Percentiles rank a stretch among this genome's conserved stretches.
These are phyloP conservation scores for Ophiostoma tasmaniense DNA, from an alignment of 2,329 filamentous ascomycete genomes.

Conservation along the genomic window DNA sequence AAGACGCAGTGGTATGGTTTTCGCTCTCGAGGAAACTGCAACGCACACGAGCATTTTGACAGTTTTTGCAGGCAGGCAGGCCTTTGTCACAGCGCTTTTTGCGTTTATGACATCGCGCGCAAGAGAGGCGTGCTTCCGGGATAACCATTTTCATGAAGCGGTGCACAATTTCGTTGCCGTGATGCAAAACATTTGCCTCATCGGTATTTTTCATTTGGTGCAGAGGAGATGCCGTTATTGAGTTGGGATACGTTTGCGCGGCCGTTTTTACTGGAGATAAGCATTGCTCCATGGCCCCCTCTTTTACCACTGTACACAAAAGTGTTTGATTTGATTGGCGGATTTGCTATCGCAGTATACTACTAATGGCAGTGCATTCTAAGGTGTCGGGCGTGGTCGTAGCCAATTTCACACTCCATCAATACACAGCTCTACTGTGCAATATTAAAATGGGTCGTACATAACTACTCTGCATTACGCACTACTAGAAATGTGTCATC, in stretches of 20 bases:
- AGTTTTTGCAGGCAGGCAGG: conserved; percentile 34
- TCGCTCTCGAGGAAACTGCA: conserved; percentile 36
- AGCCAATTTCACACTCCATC: too few relatives aligned
- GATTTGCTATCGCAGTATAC: too few relatives aligned
- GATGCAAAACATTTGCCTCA: background rate
- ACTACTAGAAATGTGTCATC: too few relatives aligned
- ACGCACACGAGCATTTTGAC: conserved; percentile 28
- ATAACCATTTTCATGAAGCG: conserved; percentile 3
- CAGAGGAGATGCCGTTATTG: background rate
- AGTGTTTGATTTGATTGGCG: background rate
- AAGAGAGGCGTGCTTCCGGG: conserved; percentile 18
- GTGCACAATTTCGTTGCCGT: background rate
- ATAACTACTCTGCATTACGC: too few relatives aligned
- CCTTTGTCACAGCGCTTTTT: conserved; percentile 36
- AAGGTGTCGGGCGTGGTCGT: too few relatives aligned
- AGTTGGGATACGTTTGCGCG: background rate
- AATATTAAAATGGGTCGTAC: too few relatives aligned
- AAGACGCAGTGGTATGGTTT: conserved; percentile 30
- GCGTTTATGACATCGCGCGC: conserved; percentile 31
- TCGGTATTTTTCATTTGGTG: background rate
- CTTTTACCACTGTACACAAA: background rate
- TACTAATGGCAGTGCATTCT: too few relatives aligned
- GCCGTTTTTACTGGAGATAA: background rate
- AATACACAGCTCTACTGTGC: too few relatives aligned
- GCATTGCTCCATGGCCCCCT: background rate